Evolutionary conservation across 768 basidiomycete species (phyloP), one percentile per base, ranked within the genome.

Genomic region (Amanita muscaria): DNA sequence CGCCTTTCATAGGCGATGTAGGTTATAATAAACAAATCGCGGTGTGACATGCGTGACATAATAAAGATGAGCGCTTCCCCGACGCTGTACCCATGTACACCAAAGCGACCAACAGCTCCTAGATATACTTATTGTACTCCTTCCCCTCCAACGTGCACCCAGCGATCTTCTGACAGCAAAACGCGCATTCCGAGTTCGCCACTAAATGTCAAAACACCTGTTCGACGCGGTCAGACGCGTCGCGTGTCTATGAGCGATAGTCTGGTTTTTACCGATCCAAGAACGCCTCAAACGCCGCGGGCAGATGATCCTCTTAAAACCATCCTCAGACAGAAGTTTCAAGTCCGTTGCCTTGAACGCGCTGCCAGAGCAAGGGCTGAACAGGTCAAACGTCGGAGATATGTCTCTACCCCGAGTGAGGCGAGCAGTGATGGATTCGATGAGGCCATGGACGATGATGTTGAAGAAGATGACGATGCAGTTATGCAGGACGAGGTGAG

Each of bases 401-500:
- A 57, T 39, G 36, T 44, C 19, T 55, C 55, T 29, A n/a, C 36
- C 2, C 40, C 54, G 44, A 60, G 60, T 47, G 68, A 69, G 15
- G 54, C 59, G 7, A 77, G 72, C 49, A 76, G 79, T 51, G 78
- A 81, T 54, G 67, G 57, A 1, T 64, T 61, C 46, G 72, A 72
- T 19, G 54, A 60, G 16, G 59, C 57, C 14, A 70, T 74, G 66
- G 69, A 72, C 38, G 75, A 74, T 6, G 68, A 71, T 37, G 79
- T 74, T 5, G 76, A 76, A 8, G 78, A 79, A 49, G 74, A 75
- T 25, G 80, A 80, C 15, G 77, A 77, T 11, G 62, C 52, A 30
- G 56, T 80, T 21, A 70, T 84, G 69, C 69, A 79, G 47, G 80
- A 83, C 47, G 80, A 83, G 67, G 82, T 75, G 23, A 44, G 66